A percentile compares a stretch with the other conserved stretches of the same genome.
Conservation (phyloP, 805 yeast species). For the Starmera quercuum region DNA sequence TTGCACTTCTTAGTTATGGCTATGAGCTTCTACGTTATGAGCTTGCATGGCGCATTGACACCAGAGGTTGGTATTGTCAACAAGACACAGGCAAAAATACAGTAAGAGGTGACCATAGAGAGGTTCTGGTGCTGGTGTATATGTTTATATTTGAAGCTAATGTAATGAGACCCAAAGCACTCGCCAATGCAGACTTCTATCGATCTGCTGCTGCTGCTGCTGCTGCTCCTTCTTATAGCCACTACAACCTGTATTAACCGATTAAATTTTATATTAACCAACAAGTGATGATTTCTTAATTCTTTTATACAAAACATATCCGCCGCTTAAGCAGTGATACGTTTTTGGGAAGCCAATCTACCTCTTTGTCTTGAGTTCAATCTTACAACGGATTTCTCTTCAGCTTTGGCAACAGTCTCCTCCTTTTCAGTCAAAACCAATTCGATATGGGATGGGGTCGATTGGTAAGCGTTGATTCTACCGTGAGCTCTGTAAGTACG, state of each 20-base stretch:
- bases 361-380: constrained; percentile 89
- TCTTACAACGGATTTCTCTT: constrained; percentile 60
- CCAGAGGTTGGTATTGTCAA: constrained; percentile 30
- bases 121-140: too few relatives aligned
- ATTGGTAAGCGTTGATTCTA: constrained; percentile 99
- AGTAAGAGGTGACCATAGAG: too few relatives aligned
- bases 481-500: constrained; percentile 99
- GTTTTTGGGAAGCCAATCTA: constrained; percentile 83
- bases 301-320: too few relatives aligned
- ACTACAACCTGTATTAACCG: too few relatives aligned
- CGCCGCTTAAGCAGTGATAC: constrained; percentile 68
- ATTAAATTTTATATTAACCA: too few relatives aligned
- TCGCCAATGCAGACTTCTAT: too few relatives aligned
- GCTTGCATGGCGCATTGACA: constrained; percentile 34
- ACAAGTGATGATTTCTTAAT: too few relatives aligned
- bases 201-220: too few relatives aligned
- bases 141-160: too few relatives aligned
- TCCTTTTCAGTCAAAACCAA: constrained; percentile 91
- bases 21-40: constrained; percentile 48
- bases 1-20: constrained; percentile 69
- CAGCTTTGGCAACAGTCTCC: constrained; percentile 90
- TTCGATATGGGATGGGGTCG: constrained; percentile 98
- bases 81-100: neutral
- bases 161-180: too few relatives aligned
- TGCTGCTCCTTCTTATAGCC: too few relatives aligned